A percentile compares a stretch with the other conserved stretches of the same genome.
Evolutionary conservation across 768 basidiomycete species (phyloP).

Genomic region (Lactifluus echinatus): DNA sequence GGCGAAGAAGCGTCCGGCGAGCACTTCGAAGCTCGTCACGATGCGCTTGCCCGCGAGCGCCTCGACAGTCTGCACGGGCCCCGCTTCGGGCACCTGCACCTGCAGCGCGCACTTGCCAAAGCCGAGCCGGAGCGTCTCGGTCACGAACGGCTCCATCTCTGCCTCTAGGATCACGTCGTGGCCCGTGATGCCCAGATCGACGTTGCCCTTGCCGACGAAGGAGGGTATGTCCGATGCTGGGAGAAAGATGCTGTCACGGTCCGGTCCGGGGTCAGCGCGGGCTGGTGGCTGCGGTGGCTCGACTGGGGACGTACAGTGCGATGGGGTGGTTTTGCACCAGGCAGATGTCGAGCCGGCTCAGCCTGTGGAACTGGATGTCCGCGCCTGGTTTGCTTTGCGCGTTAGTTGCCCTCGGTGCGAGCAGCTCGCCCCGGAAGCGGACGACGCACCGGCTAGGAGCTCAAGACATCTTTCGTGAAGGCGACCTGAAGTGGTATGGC

Average conservation of each 20-base stretch:
- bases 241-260: slow-evolving; percentile 93
- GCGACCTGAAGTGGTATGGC: no score
- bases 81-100: slow-evolving; percentile 82
- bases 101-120: slow-evolving; percentile 90
- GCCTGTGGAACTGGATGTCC: slow-evolving; percentile 89
- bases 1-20: slow-evolving; percentile 71
- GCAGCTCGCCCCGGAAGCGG: background rate
- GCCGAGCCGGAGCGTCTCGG: slow-evolving; percentile 72
- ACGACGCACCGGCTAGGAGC: slow-evolving; percentile 59
- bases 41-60: slow-evolving; percentile 86
- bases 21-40: slow-evolving; percentile 91
- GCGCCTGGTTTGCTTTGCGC: slow-evolving; percentile 46
- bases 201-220: slow-evolving; percentile 95
- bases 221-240: slow-evolving; percentile 96
- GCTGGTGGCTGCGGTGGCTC: no score
- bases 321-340: slow-evolving; percentile 91
- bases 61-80: slow-evolving; percentile 59
- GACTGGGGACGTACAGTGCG: slow-evolving; percentile 68
- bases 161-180: slow-evolving; percentile 96
- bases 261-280: no score
- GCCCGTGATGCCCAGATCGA: slow-evolving; percentile 95
- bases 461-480: slow-evolving; percentile 86
- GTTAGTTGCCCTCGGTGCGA: background rate
- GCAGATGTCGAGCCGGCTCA: slow-evolving; percentile 83
- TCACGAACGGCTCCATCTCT: slow-evolving; percentile 67